Percentiles rank a stretch among this genome's conserved stretches.
Evolutionary conservation across 1,139 yeast genomes (phyloP).

Genomic region (Pichia sp.): DNA sequence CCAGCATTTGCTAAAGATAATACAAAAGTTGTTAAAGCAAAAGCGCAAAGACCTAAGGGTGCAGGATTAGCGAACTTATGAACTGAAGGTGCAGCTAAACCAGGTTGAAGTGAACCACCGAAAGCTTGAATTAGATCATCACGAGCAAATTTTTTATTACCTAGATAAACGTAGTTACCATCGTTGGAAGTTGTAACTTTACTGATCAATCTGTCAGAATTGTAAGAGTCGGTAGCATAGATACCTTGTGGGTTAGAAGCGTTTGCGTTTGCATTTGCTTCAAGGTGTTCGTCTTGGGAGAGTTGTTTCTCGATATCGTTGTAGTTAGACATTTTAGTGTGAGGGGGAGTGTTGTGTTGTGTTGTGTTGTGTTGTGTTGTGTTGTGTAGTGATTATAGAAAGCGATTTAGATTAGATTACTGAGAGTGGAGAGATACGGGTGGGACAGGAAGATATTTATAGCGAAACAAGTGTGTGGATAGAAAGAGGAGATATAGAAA

Average conservation of each 20-base stretch:
- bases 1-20: conserved; percentile 57
- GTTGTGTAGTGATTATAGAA: not conserved
- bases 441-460: too few relatives aligned
- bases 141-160: conserved; percentile 60
- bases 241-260: conserved; percentile 13
- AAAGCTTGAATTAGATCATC: conserved; percentile 60
- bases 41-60: conserved; percentile 77
- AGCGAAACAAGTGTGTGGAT: too few relatives aligned
- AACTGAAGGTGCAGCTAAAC: conserved; percentile 54
- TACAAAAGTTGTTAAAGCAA: conserved; percentile 80
- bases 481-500: not conserved
- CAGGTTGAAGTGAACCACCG: conserved; percentile 67
- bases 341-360: not conserved
- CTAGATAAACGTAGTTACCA: conserved; percentile 61
- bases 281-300: conserved; percentile 21
- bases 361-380: not conserved
- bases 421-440: too few relatives aligned
- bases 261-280: conserved; percentile 14
- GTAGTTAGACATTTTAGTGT: conserved; percentile 12
- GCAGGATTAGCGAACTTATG: conserved; percentile 83
- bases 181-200: conserved; percentile 24
- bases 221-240: conserved; percentile 11
- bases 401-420: too few relatives aligned
- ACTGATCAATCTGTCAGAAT: conserved; percentile 12
- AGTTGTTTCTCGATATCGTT: conserved; percentile 25